These are phyloP conservation scores for Corylus americana DNA, from an alignment of 306 rosid species.

Conservation along the genomic window DNA sequence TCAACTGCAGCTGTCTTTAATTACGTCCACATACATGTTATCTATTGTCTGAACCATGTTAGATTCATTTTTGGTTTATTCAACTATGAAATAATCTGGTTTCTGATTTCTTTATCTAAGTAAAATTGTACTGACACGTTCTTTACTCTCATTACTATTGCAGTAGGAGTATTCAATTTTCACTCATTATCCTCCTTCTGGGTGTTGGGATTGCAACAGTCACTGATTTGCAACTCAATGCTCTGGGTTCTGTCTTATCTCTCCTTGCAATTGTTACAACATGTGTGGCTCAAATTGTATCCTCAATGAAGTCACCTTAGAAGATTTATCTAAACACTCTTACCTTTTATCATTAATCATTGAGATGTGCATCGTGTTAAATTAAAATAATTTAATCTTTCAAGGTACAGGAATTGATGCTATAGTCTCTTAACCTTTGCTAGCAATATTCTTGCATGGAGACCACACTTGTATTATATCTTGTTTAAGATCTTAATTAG, in stretches of 20 bases:
- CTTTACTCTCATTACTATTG: conserved; percentile 35
- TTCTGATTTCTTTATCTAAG: conserved; percentile 5
- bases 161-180: conserved; percentile 83
- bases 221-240: conserved; percentile 91
- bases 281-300: conserved; percentile 96
- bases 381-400: not conserved
- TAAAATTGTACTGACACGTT: conserved; percentile 22
- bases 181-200: conserved; percentile 72
- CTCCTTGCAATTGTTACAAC: conserved; percentile 87
- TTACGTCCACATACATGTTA: conserved; percentile 1
- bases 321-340: not conserved
- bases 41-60: conserved; percentile 1
- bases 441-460: not conserved
- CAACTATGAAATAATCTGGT: not conserved
- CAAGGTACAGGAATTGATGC: not conserved
- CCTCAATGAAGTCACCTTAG: conserved; percentile 41
- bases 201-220: conserved; percentile 98
- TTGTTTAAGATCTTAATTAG: conserved; percentile 59
- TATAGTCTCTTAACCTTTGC: conserved; percentile 10
- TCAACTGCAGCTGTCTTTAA: conserved; percentile 6
- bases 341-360: not conserved
- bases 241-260: conserved; percentile 79
- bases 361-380: not conserved
- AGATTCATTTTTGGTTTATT: conserved; percentile 10
- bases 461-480: not conserved